These are phyloP conservation scores for Thalassiosira mediterranea DNA, from an alignment of 352 stramenopile genomes.

Conservation along the genomic window DNA sequence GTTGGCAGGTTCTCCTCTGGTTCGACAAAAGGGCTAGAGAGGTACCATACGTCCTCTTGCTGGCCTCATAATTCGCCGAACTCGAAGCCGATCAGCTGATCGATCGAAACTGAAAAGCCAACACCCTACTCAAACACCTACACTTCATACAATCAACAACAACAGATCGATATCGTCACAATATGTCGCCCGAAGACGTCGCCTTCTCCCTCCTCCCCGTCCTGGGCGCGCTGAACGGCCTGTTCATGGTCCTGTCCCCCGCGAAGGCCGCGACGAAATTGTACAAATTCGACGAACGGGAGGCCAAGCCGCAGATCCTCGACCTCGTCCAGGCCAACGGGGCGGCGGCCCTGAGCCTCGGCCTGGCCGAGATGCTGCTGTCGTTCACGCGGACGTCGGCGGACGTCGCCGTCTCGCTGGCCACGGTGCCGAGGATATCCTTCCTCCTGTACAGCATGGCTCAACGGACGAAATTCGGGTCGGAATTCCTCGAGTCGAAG, in stretches of 20 bases:
- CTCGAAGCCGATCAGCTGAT: too few relatives aligned
- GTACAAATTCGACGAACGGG: slow-evolving; percentile 15
- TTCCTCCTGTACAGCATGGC: slow-evolving; percentile 11
- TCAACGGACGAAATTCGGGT: not conserved
- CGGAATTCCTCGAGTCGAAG: not conserved
- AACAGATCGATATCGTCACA: too few relatives aligned
- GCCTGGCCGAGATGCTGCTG: slow-evolving; percentile 3
- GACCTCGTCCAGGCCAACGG: slow-evolving; percentile 3
- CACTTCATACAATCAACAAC: too few relatives aligned
- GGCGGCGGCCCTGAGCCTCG: not conserved
- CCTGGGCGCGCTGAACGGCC: not conserved
- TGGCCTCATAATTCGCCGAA: too few relatives aligned
- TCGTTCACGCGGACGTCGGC: not conserved
- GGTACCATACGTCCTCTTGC: too few relatives aligned
- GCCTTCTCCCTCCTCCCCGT: not conserved
- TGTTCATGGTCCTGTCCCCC: slow-evolving; percentile 1
- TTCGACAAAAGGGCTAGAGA: too few relatives aligned
- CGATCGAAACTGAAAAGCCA: too few relatives aligned
- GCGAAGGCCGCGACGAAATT: not conserved
- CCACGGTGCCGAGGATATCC: not conserved
- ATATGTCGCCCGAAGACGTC: not conserved
- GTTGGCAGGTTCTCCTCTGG: too few relatives aligned
- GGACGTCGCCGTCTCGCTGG: not conserved
- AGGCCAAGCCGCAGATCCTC: slow-evolving; percentile 6
- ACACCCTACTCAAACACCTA: too few relatives aligned